These are phyloP conservation scores for Peterozyma toletana DNA, from an alignment of 805 yeast genomes.

Conservation along the genomic window DNA sequence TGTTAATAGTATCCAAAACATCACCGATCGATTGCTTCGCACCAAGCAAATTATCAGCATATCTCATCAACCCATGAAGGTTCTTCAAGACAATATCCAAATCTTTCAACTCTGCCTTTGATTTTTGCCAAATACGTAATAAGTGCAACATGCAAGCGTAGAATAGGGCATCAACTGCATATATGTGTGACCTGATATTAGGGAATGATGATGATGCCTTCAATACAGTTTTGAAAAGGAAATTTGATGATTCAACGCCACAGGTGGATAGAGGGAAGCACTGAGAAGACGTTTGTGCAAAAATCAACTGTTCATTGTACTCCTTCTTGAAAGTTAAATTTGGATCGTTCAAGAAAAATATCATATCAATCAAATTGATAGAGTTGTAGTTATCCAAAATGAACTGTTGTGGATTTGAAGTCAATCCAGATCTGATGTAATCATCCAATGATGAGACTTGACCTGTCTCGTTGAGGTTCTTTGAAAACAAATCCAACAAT, in stretches of 20 bases:
- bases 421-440: slow-evolving; percentile 38
- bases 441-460: slow-evolving; percentile 35
- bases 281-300: slow-evolving; percentile 38
- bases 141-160: slow-evolving; percentile 50
- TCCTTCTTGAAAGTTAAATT: slow-evolving; percentile 55
- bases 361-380: slow-evolving; percentile 45
- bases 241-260: slow-evolving; percentile 23
- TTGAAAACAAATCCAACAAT: slow-evolving; percentile 30
- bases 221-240: slow-evolving; percentile 11
- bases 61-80: slow-evolving; percentile 27
- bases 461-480: slow-evolving; percentile 33
- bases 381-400: slow-evolving; percentile 38
- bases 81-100: slow-evolving; percentile 41
- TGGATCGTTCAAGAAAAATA: slow-evolving; percentile 46
- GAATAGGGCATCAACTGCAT: slow-evolving; percentile 47
- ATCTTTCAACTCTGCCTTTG: slow-evolving; percentile 48
- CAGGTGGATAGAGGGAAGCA: slow-evolving; percentile 43
- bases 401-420: slow-evolving; percentile 33
- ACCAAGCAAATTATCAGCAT: slow-evolving; percentile 15
- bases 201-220: slow-evolving; percentile 20
- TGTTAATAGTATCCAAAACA: slow-evolving; percentile 33
- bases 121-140: slow-evolving; percentile 57
- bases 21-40: slow-evolving; percentile 30
- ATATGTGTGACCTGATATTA: slow-evolving; percentile 30
- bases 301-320: slow-evolving; percentile 58